A percentile compares a stretch with the other conserved stretches of the same genome.
Conservation (phyloP, 2,329 filamentous ascomycete genomes). For the Ceratocystis variospora region DNA sequence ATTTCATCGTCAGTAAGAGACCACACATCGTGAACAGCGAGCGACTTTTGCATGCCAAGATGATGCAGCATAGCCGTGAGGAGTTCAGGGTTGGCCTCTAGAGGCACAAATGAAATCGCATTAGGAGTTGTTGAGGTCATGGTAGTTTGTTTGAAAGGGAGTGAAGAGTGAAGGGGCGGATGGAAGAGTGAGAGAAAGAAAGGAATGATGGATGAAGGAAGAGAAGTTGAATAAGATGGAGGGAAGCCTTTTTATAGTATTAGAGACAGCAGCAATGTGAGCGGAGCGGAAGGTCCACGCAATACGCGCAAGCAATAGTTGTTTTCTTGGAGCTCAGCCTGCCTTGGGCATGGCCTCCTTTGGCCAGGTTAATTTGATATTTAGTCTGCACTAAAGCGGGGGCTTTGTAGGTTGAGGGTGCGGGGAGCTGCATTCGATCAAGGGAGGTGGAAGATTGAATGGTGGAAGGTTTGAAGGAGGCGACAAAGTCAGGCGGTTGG, state of each 20-base stretch:
- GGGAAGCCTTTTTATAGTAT: neutral
- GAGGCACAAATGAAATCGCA: conserved; percentile 36
- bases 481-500: too few species aligned
- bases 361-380: neutral
- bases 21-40: conserved; percentile 83
- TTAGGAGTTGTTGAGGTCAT: conserved; percentile 10
- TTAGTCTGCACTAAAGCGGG: conserved; percentile 6
- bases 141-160: neutral
- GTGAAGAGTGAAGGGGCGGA: neutral
- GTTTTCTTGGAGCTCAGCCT: neutral
- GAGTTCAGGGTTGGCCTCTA: conserved; percentile 70
- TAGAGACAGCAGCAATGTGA: too few species aligned
- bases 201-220: neutral
- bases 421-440: neutral
- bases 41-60: conserved; percentile 64
- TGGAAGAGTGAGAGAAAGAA: neutral
- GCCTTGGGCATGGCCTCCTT: neutral
- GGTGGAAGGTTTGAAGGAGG: too few species aligned
- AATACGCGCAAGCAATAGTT: neutral
- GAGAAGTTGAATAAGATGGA: neutral
- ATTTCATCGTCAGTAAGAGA: conserved; percentile 75
- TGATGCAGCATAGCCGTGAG: conserved; percentile 72
- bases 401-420: neutral
- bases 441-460: neutral
- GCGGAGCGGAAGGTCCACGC: neutral